phyloP scores from a whole-genome alignment of 176 grass and related monocot genomes.

The Carex littledalei region DNA sequence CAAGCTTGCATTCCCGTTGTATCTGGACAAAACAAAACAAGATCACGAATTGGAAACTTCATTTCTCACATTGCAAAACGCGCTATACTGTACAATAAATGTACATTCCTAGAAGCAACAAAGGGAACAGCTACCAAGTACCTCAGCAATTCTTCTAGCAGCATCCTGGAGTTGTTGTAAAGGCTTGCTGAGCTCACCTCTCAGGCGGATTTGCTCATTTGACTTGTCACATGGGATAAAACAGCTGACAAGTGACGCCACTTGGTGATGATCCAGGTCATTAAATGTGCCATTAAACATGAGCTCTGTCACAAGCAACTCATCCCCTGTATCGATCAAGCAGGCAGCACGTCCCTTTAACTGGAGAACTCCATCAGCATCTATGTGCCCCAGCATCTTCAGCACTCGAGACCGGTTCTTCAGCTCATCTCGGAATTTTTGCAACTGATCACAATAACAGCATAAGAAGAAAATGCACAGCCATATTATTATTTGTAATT shows the following conservation, averaged over 20 bases:
- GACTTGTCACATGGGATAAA: conserved; percentile 97
- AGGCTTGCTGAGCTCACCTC: conserved; percentile 85
- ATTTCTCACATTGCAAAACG: neutral
- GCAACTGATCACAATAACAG: conserved; percentile 43
- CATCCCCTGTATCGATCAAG: conserved; percentile 97
- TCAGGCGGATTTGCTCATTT: conserved; percentile 88
- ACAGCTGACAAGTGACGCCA: conserved; percentile 77
- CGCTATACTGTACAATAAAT: neutral
- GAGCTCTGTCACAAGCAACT: conserved; percentile 95
- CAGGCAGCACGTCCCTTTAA: conserved; percentile 93
- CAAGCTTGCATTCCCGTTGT: conserved; percentile 97
- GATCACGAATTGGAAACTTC: conserved; percentile 18
- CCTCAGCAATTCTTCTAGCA: conserved; percentile 98
- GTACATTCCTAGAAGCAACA: conserved; percentile 19
- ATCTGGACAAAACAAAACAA: conserved; percentile 47
- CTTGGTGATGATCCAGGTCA: conserved; percentile 97
- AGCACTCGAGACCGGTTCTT: conserved; percentile 85
- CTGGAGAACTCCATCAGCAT: conserved; percentile 88
- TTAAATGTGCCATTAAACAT: conserved; percentile 99
- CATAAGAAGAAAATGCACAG: conserved; percentile 20
- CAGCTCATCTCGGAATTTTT: conserved; percentile 98
- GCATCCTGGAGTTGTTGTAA: conserved; percentile 91
- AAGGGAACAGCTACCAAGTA: conserved; percentile 26
- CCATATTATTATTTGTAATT: neutral
- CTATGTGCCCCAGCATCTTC: conserved; percentile 97